Conservation (phyloP, 768 basidiomycete genomes). For the Mycena rebaudengoi region DNA sequence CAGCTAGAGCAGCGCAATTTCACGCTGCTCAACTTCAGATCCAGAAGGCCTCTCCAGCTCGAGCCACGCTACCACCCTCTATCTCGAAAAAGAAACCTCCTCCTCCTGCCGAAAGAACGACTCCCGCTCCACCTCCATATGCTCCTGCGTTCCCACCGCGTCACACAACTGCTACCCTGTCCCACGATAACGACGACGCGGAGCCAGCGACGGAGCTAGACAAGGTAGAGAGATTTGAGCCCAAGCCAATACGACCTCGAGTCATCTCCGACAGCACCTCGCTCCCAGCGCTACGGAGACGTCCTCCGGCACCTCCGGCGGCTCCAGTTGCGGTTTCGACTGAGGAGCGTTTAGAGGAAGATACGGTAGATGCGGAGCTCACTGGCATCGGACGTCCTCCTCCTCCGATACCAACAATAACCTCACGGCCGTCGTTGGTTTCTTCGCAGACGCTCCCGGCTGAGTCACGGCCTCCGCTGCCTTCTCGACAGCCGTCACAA, state of each 20-base stretch:
- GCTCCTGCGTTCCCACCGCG: conserved; percentile 23
- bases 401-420: conserved; percentile 15
- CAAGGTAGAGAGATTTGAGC: conserved; percentile 9
- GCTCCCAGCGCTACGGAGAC: conserved; percentile 9
- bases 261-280: conserved; percentile 6
- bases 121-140: conserved; percentile 18
- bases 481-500: conserved; percentile 7
- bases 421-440: conserved; percentile 6
- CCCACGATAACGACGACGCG: conserved; percentile 10
- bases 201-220: conserved; percentile 13
- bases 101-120: conserved; percentile 8
- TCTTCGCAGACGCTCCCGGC: not conserved
- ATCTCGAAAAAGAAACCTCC: conserved; percentile 13
- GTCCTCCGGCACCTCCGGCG: conserved; percentile 8
- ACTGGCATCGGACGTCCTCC: conserved; percentile 10
- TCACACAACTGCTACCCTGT: conserved; percentile 3
- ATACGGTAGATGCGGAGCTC: not conserved
- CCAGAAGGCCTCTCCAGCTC: conserved; percentile 15
- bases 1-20: conserved; percentile 21
- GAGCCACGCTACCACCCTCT: not conserved
- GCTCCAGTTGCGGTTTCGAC: conserved; percentile 5
- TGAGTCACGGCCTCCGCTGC: conserved; percentile 15
- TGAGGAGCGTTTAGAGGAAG: conserved; percentile 9
- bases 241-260: conserved; percentile 14
- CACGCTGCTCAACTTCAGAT: conserved; percentile 14